Evolutionary conservation across 352 stramenopile species (phyloP).

Genomic region (Globisporangium irregulare): DNA sequence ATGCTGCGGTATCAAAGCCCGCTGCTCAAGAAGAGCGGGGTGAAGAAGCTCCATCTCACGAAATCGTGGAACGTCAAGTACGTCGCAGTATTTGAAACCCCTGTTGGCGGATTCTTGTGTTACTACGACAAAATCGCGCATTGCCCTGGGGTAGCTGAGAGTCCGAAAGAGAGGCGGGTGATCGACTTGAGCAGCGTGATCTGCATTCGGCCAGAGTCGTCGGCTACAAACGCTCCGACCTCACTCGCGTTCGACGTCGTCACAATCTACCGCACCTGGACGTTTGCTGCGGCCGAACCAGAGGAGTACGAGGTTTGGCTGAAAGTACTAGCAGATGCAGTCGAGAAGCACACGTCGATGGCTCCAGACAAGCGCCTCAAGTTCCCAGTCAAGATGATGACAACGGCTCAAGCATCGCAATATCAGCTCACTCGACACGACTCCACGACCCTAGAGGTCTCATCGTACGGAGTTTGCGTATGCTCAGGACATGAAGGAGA

Average conservation of each 20-base stretch:
- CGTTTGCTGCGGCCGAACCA: conserved; percentile 44
- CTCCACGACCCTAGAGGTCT: conserved; percentile 51
- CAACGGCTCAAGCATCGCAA: conserved; percentile 27
- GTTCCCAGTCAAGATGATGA: conserved; percentile 51
- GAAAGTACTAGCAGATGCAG: conserved; percentile 43
- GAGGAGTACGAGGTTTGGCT: conserved; percentile 64
- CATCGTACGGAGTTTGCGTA: conserved; percentile 53
- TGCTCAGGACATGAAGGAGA: conserved; percentile 40
- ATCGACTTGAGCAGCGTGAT: conserved; percentile 69
- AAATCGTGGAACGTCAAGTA: conserved; percentile 62
- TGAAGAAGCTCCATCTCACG: conserved; percentile 51
- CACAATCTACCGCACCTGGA: conserved; percentile 74
- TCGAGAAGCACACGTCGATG: conserved; percentile 55
- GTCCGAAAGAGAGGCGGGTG: conserved; percentile 49
- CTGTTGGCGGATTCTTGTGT: conserved; percentile 60
- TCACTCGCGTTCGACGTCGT: conserved; percentile 64
- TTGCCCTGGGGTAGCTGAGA: conserved; percentile 50
- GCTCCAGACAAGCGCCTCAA: conserved; percentile 43
- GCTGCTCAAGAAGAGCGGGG: conserved; percentile 42
- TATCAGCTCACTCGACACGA: conserved; percentile 36
- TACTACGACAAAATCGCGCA: conserved; percentile 74
- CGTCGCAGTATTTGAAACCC: conserved; percentile 53
- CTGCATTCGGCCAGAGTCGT: conserved; percentile 57
- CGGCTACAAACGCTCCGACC: conserved; percentile 15
- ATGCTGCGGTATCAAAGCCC: conserved; percentile 60